Evolutionary conservation across 2,329 filamentous ascomycete species (phyloP), one percentile per base, ranked within the genome.

Genomic region (Emergomyces pasteurianus): DNA sequence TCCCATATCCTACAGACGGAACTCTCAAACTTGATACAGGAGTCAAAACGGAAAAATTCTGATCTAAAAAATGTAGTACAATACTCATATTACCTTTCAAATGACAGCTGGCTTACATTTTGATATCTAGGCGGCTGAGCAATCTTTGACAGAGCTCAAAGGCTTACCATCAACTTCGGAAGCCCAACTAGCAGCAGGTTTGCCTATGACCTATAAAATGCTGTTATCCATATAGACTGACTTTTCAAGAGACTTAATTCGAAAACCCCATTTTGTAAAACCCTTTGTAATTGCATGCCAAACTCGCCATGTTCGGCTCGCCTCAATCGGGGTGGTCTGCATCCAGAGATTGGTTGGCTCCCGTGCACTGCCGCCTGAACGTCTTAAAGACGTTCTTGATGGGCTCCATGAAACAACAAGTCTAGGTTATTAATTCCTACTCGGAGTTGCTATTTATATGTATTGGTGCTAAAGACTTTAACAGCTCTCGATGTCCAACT

Each of bases 241-340:
- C 54, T 66, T 66, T 65, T 65, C 62, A 66, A 65, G 70, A 96
- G 94, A 96, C 76, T 83, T 99, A 63, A 85, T 87, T 60, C 86
- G 90, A 69, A 86, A 86, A 66, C 81, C 87, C 61, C 86, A 87
- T 70, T 97, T 99, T 75, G 86, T 92, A 62, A 91, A 92, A 66
- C 94, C 94, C 1, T 97, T 99, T 71, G 83, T 99, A 64, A 86
- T 97, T 71, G 92, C 94, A 31, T 99, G 94, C 71, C 84, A 86
- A 58, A 94, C 91, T 64, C 90, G 88, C 67, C 95, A 96, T 82
- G 82, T 87, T 64, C 96, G 94, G 72, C 91, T 96, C 72, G 94
- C 90, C 0, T 84, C 85, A 56, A 94, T 92, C 67, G 92, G 90
- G 42, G 87, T 96, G 18, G 86, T 90, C 53, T 95, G 92, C 71